These are phyloP conservation scores for Phaffia tasmanica DNA, from an alignment of 768 basidiomycete genomes.

Conservation along the genomic window DNA sequence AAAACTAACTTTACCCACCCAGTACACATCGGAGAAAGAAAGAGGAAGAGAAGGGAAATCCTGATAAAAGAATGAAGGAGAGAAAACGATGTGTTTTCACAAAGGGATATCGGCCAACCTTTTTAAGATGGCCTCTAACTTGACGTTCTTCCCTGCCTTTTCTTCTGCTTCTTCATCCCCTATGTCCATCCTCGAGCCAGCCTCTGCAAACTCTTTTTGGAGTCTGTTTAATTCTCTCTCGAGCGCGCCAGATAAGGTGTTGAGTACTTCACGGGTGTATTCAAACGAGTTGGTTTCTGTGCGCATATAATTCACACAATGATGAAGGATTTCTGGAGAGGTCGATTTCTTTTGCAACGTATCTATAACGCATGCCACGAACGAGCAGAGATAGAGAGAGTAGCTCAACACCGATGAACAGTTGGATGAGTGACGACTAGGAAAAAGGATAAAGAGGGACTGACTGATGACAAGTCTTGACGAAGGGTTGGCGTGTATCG, in stretches of 20 bases:
- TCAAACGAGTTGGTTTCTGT: conserved; percentile 71
- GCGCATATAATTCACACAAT: conserved; percentile 67
- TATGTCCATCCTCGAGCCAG: not conserved
- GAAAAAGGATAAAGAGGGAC: not conserved
- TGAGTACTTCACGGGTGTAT: conserved; percentile 65
- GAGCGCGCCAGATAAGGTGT: conserved; percentile 56
- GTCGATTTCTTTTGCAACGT: conserved; percentile 79
- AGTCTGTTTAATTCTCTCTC: conserved; percentile 56
- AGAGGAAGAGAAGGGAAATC: not conserved
- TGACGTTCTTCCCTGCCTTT: conserved; percentile 56
- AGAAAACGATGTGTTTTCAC: not conserved
- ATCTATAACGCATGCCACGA: conserved; percentile 43
- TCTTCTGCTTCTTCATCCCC: no score
- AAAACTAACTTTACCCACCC: no score
- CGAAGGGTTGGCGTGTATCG: conserved; percentile 58
- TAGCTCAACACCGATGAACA: not conserved
- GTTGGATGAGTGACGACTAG: not conserved
- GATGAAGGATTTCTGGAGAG: conserved; percentile 65
- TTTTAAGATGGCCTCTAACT: conserved; percentile 41
- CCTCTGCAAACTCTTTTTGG: conserved; percentile 1
- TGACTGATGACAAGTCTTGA: conserved; percentile 17
- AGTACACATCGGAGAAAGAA: not conserved
- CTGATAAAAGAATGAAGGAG: not conserved
- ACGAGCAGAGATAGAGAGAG: not conserved
- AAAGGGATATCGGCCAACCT: conserved; percentile 39